These are phyloP conservation scores for Camelina sativa DNA, from an alignment of 345 rosid species.

Conservation along the genomic window DNA sequence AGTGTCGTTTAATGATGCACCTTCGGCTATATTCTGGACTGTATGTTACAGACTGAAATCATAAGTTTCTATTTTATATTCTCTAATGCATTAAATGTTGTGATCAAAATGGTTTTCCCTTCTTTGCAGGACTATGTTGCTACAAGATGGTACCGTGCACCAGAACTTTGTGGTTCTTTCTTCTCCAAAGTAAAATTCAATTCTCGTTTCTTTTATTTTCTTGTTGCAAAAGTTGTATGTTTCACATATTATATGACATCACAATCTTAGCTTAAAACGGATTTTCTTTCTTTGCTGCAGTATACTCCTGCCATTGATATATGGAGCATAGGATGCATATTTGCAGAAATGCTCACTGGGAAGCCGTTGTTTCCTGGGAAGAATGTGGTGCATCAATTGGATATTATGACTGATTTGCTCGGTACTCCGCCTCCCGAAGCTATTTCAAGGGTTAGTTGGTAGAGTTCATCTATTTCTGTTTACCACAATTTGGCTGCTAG, in stretches of 20 bases:
- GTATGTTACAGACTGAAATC: constrained; percentile 57
- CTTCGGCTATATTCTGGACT: constrained; percentile 98
- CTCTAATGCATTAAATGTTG: background rate
- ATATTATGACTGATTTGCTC: constrained; percentile 96
- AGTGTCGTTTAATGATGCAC: constrained; percentile 95
- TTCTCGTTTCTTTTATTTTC: background rate
- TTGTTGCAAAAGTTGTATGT: constrained; percentile 1
- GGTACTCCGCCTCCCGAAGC: constrained; percentile 93
- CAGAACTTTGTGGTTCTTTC: constrained; percentile 98
- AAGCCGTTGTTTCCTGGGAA: constrained; percentile 94
- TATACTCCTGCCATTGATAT: constrained; percentile 97
- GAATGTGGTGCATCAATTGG: constrained; percentile 96
- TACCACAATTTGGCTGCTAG: background rate
- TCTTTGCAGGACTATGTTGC: constrained; percentile 92
- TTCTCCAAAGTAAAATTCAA: constrained; percentile 80
- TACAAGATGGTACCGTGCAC: constrained; percentile 99
- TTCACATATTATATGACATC: background rate
- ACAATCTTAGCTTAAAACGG: background rate
- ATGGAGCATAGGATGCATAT: constrained; percentile 99
- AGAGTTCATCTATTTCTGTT: constrained; percentile 17
- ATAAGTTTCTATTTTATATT: constrained; percentile 5
- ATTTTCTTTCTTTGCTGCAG: constrained; percentile 44
- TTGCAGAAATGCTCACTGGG: constrained; percentile 96
- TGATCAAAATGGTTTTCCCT: constrained; percentile 8
- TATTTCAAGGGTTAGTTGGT: constrained; percentile 70